Conservation (phyloP, 2,329 filamentous ascomycete species). For the Fusarium siculi region DNA sequence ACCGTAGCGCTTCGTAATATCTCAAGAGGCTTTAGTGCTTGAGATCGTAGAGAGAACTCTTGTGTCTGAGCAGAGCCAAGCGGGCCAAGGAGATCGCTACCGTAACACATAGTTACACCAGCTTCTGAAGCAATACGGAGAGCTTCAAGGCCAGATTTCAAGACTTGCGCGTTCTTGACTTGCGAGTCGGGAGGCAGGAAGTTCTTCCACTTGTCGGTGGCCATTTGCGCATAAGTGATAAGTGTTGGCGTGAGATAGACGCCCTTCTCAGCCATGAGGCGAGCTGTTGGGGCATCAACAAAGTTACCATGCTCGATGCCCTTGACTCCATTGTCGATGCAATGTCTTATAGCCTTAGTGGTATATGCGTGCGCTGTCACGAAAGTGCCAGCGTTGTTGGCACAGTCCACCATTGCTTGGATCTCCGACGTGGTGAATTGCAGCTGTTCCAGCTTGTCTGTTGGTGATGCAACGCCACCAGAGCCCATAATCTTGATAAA, state of each 20-base stretch:
- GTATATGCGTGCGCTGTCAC: not conserved
- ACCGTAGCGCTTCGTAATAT: not conserved
- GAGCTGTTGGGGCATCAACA: not conserved
- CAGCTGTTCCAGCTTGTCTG: not conserved
- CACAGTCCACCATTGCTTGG: not conserved
- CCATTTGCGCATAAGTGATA: not conserved
- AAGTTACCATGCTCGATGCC: slow-evolving; percentile 8
- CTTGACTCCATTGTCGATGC: slow-evolving; percentile 37
- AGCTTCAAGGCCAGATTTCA: not conserved
- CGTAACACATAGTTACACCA: not conserved
- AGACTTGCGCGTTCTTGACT: not conserved
- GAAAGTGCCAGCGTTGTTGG: not conserved
- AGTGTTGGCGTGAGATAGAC: not conserved
- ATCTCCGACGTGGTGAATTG: not conserved
- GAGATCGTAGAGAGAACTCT: not conserved
- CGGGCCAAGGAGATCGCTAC: not conserved
- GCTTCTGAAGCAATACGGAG: not conserved
- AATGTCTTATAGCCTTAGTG: slow-evolving; percentile 62
- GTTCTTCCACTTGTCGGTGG: not conserved
- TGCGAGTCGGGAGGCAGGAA: not conserved
- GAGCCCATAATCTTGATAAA: slow-evolving; percentile 5
- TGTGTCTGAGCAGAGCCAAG: not conserved
- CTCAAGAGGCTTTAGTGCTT: not conserved
- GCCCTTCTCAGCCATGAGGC: not conserved
- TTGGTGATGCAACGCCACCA: not conserved